Evolutionary conservation across 371 early-diverging fungal genomes (phyloP), one percentile per base, ranked within the genome.

Genomic region (Conidiobolus incongruus): DNA sequence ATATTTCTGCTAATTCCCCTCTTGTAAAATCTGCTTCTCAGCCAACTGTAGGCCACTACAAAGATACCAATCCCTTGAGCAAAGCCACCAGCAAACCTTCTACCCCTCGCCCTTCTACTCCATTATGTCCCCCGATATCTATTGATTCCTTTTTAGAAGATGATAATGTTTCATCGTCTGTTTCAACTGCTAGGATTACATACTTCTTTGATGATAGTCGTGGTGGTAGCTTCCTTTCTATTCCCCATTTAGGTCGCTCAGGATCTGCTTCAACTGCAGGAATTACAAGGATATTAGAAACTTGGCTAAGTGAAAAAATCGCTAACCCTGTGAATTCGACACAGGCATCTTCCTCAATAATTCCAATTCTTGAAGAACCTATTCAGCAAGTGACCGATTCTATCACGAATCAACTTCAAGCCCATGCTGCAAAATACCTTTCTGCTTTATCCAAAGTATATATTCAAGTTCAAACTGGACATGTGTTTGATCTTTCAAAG

Each of bases 151-250:
- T n/a, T n/a, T n/a, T n/a, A n/a, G n/a, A n/a, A n/a, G n/a, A n/a
- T n/a, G n/a, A n/a, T n/a, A n/a, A n/a, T n/a, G n/a, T n/a, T n/a
- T n/a, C n/a, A n/a, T n/a, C n/a, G n/a, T n/a, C 35, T 2, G 34
- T 45, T 6, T 28, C 33, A 6, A 35, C 29, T 13, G 43, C 34
- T 11, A 20, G 36, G 5, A 16, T 37, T 12, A 45, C 45, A 15
- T 45, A 45, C 15, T 45, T 45, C 45, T 45, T 45, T 36, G 45
- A 45, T 26, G 37, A 36, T 29, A 36, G 45, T 10, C 45, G 29
- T 22, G 22, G 45, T 19, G 45, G 45, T 5, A 36, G 45, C 2
- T 45, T 45, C 37, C 30, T 45, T 8, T 45, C 45, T 4, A 45
- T 45, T 20, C 45, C 45, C 6, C 45, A 45, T 30, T 15, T 45